Base-by-base conservation (phyloP, 2,329 filamentous ascomycete species). In the Fusarium begoniae region DNA sequence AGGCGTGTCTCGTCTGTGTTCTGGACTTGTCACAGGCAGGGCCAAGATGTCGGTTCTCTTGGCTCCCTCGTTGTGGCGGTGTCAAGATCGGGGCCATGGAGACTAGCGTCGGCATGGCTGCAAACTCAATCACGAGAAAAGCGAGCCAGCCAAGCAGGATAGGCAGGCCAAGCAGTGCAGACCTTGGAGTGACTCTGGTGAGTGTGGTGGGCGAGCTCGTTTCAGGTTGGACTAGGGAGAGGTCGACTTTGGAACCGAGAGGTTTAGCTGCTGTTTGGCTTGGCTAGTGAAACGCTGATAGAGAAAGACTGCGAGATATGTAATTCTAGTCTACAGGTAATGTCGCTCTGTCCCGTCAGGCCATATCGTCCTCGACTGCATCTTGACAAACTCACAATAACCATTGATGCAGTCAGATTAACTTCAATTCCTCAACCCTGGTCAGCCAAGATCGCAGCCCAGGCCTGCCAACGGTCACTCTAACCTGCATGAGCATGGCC, bases 151-250 rank as follows among this genome's bases (percentile, higher is more conserved):
- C 32, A 35, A 32, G 32, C 13, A 28, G 26, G 8, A 8, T 40
- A 37, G 48, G 54, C 54, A 35, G 54, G 28, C 48, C 48, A 44
- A 51, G 37, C 56, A 55, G 38, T 41, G 37, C 17, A 43, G 47
- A 55, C 45, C 37, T 41, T 40, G 48, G 32, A 37, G 55, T 37
- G 51, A 50, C n/a, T 62, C 54, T 66, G 66, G 66, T 75, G 68
- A 45, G 55, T 51, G 64, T 77, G 69, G 75, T 63, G 72, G 51
- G 56, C 35, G 69, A 67, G 43, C 58, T 26, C 40, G 77, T 78
- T 78, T 79, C 77, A 78, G 75, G 77, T 77, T 78, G 72, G 40
- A 35, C 66, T 71, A 63, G 68, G 66, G 38, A 61, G 50, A 59
- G 43, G 45, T 63, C 24, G 44, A 63, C 13, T 47, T 58, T 44